Percentiles rank a stretch among this genome's conserved stretches.
These are phyloP conservation scores for Leishmania gerbilli DNA, from an alignment of 208 protist species.

Conservation along the genomic window DNA sequence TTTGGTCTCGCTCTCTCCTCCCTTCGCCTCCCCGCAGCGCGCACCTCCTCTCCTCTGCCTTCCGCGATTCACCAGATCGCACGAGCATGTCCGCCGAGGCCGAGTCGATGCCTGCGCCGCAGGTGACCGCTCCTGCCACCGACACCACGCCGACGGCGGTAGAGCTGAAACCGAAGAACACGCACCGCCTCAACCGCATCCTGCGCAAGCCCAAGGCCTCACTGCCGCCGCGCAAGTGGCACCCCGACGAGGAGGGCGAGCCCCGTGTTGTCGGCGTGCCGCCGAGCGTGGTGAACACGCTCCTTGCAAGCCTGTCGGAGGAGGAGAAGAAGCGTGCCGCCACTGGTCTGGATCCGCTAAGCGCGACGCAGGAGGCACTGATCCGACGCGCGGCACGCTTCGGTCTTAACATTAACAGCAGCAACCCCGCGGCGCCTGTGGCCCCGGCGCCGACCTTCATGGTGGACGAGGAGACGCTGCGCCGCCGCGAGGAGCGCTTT, in stretches of 20 bases:
- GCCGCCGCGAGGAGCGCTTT: conserved; percentile 67
- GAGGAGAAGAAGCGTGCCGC: conserved; percentile 58
- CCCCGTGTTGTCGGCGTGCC: conserved; percentile 42
- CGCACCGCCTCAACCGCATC: conserved; percentile 82
- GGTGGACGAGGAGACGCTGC: conserved; percentile 66
- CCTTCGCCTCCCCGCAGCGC: neutral
- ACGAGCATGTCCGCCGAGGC: conserved; percentile 21
- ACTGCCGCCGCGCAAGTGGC: conserved; percentile 63
- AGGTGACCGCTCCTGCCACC: conserved; percentile 4
- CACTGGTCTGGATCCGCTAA: conserved; percentile 60
- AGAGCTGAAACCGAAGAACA: conserved; percentile 72
- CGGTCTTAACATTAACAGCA: conserved; percentile 37
- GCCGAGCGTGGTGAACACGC: conserved; percentile 31
- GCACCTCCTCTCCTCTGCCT: neutral
- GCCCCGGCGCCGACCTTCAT: conserved; percentile 33
- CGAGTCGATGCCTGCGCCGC: conserved; percentile 2
- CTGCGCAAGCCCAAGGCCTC: conserved; percentile 79
- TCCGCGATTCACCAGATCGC: neutral
- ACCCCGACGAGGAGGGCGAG: conserved; percentile 13
- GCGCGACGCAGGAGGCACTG: conserved; percentile 64
- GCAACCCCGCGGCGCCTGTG: conserved; percentile 22
- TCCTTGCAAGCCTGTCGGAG: conserved; percentile 55
- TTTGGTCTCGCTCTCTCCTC: neutral
- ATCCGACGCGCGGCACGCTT: conserved; percentile 74
- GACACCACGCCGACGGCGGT: conserved; percentile 6